A percentile compares a stretch with the other conserved stretches of the same genome.
These are phyloP conservation scores for Petrea volubilis DNA, from an alignment of 257 asterid genomes.

Conservation along the genomic window DNA sequence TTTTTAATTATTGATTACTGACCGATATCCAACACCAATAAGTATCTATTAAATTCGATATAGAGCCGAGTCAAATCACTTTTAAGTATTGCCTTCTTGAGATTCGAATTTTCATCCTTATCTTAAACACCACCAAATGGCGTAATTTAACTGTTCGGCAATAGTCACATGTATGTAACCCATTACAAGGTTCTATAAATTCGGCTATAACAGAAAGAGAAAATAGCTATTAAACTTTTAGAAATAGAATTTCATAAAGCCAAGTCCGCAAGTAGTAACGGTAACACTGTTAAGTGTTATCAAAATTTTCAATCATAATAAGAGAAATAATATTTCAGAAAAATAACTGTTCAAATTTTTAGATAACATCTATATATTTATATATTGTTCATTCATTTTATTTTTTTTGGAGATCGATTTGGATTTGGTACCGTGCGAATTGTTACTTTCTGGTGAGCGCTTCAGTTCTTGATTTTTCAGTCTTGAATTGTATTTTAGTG, in stretches of 20 bases:
- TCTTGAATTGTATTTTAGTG: background rate
- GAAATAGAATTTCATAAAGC: background rate
- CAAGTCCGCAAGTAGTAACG: background rate
- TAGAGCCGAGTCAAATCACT: too few species aligned
- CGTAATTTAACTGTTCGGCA: too few species aligned
- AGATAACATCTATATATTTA: too few species aligned
- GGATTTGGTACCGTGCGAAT: background rate
- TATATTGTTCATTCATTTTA: background rate
- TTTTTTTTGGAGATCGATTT: background rate
- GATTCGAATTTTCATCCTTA: too few species aligned
- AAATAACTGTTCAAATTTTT: background rate
- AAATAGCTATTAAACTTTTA: too few species aligned
- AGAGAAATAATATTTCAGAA: background rate
- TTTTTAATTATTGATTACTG: too few species aligned
- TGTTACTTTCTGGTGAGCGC: conserved; percentile 11
- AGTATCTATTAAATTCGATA: too few species aligned
- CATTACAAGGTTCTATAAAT: background rate
- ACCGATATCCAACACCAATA: too few species aligned
- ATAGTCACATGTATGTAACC: too few species aligned
- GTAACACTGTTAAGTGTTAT: background rate
- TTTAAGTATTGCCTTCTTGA: too few species aligned
- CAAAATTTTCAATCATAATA: background rate
- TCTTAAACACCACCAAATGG: too few species aligned
- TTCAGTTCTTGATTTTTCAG: background rate
- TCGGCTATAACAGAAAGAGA: background rate